Base-by-base conservation (phyloP, 2,329 filamentous ascomycete genomes). In the Exophiala spinifera region DNA sequence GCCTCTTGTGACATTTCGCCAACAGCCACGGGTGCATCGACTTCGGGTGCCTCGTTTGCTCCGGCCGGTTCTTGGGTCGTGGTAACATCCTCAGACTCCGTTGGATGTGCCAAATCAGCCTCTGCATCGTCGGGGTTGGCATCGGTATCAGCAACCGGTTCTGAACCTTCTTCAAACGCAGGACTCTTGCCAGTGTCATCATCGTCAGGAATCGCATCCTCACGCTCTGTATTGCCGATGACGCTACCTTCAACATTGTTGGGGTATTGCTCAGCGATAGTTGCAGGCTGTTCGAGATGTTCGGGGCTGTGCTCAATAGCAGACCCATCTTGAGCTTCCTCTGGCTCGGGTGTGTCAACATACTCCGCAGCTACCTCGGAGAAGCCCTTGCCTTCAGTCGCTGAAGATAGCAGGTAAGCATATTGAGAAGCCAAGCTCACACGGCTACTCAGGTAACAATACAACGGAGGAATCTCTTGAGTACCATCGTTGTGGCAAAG, bases 401-500 rank as follows among this genome's bases (percentile, higher is more conserved):
- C 81, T 63, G 76, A 78, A 60, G 75, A 69, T 42, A 73, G 70
- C 44, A 87, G 73, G 57, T 77, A 73, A 33, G 71, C 69, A 25
- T 86, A 68, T 53, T 80, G 76, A 40, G 75, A 74, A 3, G 73
- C 69, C 63, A 85, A 79, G 45, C 77, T 79, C 37, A 77, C 70
- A 63, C 79, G 81, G 17, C 76, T 77, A 49, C 72, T 73, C 47
- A 88, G 71, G 8, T 74, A 75, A 51, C 87, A 71, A 61, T 83
- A 81, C n/a, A 86, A 73, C 14, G 82, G 78, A 28, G 79, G 75
- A 1, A 78, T 76, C 19, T 75, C 67, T 49, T 76, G 70, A 37
- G 74, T 67, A 20, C 76, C 80, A 65, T 86, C 84, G 63, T 87
- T 84, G 28, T 74, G 74, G 60, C 80, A 76, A 43, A 88, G 70